phyloP scores from a whole-genome alignment of 2,329 filamentous ascomycete species.

The Bretziella fagacearum region DNA sequence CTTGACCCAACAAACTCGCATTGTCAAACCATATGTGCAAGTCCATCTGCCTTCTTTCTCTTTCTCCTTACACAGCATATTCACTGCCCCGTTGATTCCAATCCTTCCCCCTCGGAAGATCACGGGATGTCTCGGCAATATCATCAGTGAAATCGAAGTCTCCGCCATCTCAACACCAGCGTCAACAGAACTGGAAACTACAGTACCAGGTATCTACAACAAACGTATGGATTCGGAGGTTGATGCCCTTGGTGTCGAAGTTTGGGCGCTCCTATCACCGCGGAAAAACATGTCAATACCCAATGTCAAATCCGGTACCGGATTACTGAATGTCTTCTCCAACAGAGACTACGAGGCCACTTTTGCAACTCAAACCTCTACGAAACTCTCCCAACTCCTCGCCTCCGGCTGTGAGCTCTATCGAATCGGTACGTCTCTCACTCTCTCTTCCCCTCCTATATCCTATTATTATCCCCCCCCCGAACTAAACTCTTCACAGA shows the following conservation, averaged over 20 bases:
- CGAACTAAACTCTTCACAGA: slow-evolving; percentile 26
- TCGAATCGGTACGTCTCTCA: slow-evolving; percentile 27
- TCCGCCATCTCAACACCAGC: slow-evolving; percentile 34
- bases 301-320: slow-evolving; percentile 16
- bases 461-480: not conserved
- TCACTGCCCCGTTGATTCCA: slow-evolving; percentile 36
- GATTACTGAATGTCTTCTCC: slow-evolving; percentile 6
- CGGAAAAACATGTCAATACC: slow-evolving; percentile 20
- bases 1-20: slow-evolving; percentile 18
- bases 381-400: not conserved
- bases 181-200: slow-evolving; percentile 52
- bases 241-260: slow-evolving; percentile 36
- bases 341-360: slow-evolving; percentile 9
- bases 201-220: slow-evolving; percentile 42
- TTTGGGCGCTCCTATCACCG: slow-evolving; percentile 47
- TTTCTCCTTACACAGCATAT: slow-evolving; percentile 9
- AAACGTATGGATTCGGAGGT: slow-evolving; percentile 20
- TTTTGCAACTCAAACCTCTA: not conserved
- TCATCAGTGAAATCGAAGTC: slow-evolving; percentile 46
- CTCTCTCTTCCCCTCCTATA: not conserved
- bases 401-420: slow-evolving; percentile 24
- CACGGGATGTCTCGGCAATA: slow-evolving; percentile 56
- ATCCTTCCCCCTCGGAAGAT: slow-evolving; percentile 47
- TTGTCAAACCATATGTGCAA: slow-evolving; percentile 26
- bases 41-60: slow-evolving; percentile 18